Evolutionary conservation across 2,329 filamentous ascomycete species (phyloP), one percentile per base, ranked within the genome.

Genomic region (Tolypocladium inflatum): DNA sequence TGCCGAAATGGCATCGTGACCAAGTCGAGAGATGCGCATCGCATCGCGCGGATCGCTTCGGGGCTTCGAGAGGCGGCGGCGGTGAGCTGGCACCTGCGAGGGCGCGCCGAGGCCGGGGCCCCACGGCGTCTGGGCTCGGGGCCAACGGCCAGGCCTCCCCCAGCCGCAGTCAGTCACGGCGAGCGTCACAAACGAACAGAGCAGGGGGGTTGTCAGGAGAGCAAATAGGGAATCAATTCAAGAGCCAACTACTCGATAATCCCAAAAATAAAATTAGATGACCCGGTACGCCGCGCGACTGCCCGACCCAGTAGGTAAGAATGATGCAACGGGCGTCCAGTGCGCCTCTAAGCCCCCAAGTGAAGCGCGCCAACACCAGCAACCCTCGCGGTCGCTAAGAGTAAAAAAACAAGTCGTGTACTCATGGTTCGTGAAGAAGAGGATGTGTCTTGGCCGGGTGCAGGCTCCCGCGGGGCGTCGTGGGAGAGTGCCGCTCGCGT

Each of bases 251-350:
- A 33, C 33, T 50, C 33, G 33, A 35, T 38, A 56, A 54, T 38
- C 58, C 54, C 26, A 45, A 48, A 21, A 57, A 23, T 55, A 53
- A 53, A 51, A 17, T 30, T 54, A 26, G 41, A 60, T 43, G 48
- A 55, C 48, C 45, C 55, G 35, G 39, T 55, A 60, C 59, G 60
- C 60, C 59, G 59, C 56, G 60, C 59, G 60, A 59, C 54, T 55
- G 37, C 50, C 54, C 45, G 42, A 57, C 41, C 48, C 50, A 42
- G 54, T 37, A 42, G 48, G 54, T 58, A 39, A 30, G 56, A 62
- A 64, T 60, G 59, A 60, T 63, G 63, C 60, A 63, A 60, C 17
- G 48, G 59, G 58, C 56, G 56, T 54, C 52, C 53, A 42, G 43
- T 48, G 55, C 59, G 58, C 59, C 61, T 56, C 56, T 51, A 54